These are phyloP conservation scores for Aspergillus arachidicola DNA, from an alignment of 2,329 filamentous ascomycete species.

Conservation along the genomic window DNA sequence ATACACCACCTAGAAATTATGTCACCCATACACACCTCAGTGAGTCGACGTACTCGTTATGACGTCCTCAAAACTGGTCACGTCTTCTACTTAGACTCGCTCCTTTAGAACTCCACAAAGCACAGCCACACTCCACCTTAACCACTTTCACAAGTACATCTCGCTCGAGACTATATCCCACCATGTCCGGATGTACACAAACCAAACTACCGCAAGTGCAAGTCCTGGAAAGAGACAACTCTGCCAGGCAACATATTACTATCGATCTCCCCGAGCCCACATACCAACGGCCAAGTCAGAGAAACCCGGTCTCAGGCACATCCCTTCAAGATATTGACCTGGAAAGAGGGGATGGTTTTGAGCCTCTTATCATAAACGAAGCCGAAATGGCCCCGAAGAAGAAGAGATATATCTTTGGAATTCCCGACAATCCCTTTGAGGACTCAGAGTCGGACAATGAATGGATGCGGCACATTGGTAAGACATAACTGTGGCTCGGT, in stretches of 20 bases:
- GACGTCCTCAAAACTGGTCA: neutral
- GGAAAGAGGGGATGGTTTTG: neutral
- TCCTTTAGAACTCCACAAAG: neutral
- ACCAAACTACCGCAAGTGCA: neutral
- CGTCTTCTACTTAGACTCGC: neutral
- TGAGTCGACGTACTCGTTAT: neutral
- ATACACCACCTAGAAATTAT: neutral
- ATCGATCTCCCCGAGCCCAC: neutral
- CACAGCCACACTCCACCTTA: neutral
- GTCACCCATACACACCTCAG: neutral
- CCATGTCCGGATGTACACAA: neutral
- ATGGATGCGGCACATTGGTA: neutral
- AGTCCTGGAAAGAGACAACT: neutral
- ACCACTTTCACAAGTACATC: neutral
- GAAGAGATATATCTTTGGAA: neutral
- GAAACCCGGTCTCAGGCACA: neutral
- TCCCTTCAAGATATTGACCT: neutral
- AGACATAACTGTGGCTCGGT: neutral
- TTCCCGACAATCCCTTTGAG: neutral
- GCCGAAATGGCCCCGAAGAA: neutral
- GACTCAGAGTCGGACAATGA: neutral
- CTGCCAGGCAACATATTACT: neutral
- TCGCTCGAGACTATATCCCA: neutral
- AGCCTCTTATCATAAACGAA: neutral
- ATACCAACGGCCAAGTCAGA: neutral